A percentile compares a stretch with the other conserved stretches of the same genome.
Conservation (phyloP, 495 filamentous ascomycete genomes). For the Cryomyces minteri region DNA sequence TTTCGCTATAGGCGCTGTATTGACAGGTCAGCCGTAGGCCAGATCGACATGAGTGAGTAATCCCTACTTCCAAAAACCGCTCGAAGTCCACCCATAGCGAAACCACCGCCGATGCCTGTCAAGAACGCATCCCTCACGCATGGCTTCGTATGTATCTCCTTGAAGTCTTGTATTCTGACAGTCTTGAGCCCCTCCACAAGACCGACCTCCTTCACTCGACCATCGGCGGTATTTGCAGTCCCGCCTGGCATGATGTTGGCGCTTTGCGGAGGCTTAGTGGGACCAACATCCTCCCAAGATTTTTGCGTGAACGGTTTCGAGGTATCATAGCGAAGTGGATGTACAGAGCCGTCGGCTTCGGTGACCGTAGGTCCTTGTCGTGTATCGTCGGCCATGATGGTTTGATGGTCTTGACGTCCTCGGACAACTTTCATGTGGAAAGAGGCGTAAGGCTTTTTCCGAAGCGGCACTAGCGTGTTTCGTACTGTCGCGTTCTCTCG, state of each 20-base stretch:
- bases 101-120: conserved; percentile 62
- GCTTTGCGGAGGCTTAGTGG: conserved; percentile 7
- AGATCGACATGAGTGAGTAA: not conserved
- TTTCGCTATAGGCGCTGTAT: conserved; percentile 26
- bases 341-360: no score
- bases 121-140: conserved; percentile 71
- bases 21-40: not conserved
- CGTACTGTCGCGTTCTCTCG: no score
- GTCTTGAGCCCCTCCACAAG: conserved; percentile 46
- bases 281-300: not conserved
- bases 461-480: no score
- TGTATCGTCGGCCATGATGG: conserved; percentile 37
- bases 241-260: conserved; percentile 26
- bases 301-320: no score
- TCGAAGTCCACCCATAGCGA: conserved; percentile 50
- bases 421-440: no score
- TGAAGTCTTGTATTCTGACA: conserved; percentile 50
- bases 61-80: conserved; percentile 55
- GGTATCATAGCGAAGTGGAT: no score
- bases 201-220: conserved; percentile 21
- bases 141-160: conserved; percentile 56
- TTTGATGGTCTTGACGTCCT: no score
- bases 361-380: conserved; percentile 5
- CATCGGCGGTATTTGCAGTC: conserved; percentile 26
- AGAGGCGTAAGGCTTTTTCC: no score